Conservation (phyloP, 345 rosid genomes). For the Bruguiera gymnorhiza region DNA sequence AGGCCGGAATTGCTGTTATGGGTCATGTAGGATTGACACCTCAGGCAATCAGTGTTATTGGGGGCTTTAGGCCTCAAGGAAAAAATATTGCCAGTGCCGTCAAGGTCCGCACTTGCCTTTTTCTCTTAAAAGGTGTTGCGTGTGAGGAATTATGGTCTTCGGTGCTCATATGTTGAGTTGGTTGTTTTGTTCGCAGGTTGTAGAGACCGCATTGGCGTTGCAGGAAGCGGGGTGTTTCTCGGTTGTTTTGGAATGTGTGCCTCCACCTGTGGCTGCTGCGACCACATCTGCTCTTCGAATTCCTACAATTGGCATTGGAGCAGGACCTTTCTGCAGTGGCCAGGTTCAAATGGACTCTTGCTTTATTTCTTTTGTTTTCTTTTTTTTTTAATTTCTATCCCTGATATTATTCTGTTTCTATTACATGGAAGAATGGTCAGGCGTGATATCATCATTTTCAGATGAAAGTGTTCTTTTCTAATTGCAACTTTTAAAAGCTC, state of each 20-base stretch:
- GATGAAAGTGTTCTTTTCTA: too few species aligned
- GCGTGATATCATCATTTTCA: too few species aligned
- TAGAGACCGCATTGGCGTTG: conserved; percentile 88
- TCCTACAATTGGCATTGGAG: conserved; percentile 97
- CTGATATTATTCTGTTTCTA: too few species aligned
- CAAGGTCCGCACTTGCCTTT: conserved; percentile 41
- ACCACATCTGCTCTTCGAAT: conserved; percentile 75
- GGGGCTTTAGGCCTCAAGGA: conserved; percentile 96
- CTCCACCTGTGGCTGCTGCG: conserved; percentile 89
- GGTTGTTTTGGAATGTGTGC: conserved; percentile 88
- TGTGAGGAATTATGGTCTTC: neutral
- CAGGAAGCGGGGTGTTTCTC: conserved; percentile 94
- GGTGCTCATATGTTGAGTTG: conserved; percentile 1
- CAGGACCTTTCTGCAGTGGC: conserved; percentile 93
- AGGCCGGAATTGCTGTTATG: conserved; percentile 92
- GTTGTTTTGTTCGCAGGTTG: conserved; percentile 51
- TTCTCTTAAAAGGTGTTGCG: neutral
- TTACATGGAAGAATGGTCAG: too few species aligned
- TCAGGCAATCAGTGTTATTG: conserved; percentile 94
- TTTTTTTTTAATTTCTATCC: too few species aligned
- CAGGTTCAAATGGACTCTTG: conserved; percentile 47
- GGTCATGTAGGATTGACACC: conserved; percentile 98
- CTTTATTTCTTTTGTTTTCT: neutral
- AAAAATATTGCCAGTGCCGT: conserved; percentile 69
- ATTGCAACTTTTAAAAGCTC: too few species aligned